phyloP scores from a whole-genome alignment of 257 asterid species.

The Nicotiana otophora region DNA sequence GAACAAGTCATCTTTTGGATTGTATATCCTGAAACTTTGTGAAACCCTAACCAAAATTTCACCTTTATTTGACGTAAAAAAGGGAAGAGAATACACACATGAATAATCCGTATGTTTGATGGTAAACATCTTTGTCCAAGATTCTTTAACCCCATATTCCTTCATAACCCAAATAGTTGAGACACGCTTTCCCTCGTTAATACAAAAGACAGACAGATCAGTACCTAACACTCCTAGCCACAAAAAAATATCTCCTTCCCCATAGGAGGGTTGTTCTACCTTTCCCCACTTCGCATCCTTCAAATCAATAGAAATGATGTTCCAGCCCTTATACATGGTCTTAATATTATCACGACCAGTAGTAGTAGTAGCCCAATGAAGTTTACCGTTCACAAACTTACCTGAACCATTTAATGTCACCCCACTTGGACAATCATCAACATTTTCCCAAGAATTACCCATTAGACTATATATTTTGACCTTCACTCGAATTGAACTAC shows the following conservation, averaged over 20 bases:
- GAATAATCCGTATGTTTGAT: slow-evolving; percentile 26
- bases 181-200: too few species aligned
- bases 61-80: not conserved
- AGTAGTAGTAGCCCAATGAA: too few species aligned
- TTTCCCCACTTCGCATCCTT: too few species aligned
- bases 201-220: slow-evolving; percentile 9
- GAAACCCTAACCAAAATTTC: slow-evolving; percentile 27
- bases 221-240: too few species aligned
- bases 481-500: not conserved
- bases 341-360: too few species aligned
- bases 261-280: too few species aligned
- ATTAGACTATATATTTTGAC: slow-evolving; percentile 18
- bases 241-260: too few species aligned
- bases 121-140: slow-evolving; percentile 23
- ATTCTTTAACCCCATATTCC: not conserved
- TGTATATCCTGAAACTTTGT: slow-evolving; percentile 16
- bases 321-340: too few species aligned
- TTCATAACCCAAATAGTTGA: slow-evolving; percentile 41
- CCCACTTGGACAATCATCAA: not conserved
- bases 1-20: slow-evolving; percentile 20
- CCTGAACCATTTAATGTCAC: not conserved
- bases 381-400: too few species aligned
- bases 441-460: slow-evolving; percentile 17
- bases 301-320: too few species aligned
- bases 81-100: slow-evolving; percentile 7